These are phyloP conservation scores for Claviceps purpurea DNA, from an alignment of 2,329 filamentous ascomycete genomes.

Conservation along the genomic window DNA sequence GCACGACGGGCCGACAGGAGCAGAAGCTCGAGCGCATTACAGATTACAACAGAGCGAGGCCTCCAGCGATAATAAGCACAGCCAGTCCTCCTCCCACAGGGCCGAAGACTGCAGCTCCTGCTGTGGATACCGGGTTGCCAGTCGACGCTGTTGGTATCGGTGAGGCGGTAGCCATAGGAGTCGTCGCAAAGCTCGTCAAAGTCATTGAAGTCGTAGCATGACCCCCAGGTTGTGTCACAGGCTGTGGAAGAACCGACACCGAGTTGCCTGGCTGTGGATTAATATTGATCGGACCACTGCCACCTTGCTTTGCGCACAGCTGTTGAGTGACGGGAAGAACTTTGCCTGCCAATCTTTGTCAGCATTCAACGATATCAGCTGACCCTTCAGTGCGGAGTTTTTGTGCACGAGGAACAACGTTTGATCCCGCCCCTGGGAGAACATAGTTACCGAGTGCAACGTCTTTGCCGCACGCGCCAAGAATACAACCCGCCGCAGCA, in stretches of 20 bases:
- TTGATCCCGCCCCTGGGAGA: too few species aligned
- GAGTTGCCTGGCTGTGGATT: not conserved
- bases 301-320: constrained; percentile 10
- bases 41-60: not conserved
- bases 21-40: not conserved
- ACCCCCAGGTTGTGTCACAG: not conserved
- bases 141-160: not conserved
- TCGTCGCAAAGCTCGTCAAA: not conserved
- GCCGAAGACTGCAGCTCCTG: not conserved
- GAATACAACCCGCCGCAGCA: constrained; percentile 16
- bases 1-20: not conserved
- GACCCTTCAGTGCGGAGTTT: constrained; percentile 5
- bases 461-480: constrained; percentile 17
- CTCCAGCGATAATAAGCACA: not conserved
- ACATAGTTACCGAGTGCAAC: constrained; percentile 15
- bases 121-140: not conserved
- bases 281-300: not conserved
- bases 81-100: not conserved
- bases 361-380: not conserved
- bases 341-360: constrained; percentile 11
- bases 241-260: not conserved
- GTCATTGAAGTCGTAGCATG: not conserved
- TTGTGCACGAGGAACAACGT: too few species aligned
- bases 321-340: constrained; percentile 17
- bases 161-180: not conserved